Percentiles rank a stretch among this genome's conserved stretches.
Conservation (phyloP, 148 eudicot species). For the Dianthus caryophyllus region DNA sequence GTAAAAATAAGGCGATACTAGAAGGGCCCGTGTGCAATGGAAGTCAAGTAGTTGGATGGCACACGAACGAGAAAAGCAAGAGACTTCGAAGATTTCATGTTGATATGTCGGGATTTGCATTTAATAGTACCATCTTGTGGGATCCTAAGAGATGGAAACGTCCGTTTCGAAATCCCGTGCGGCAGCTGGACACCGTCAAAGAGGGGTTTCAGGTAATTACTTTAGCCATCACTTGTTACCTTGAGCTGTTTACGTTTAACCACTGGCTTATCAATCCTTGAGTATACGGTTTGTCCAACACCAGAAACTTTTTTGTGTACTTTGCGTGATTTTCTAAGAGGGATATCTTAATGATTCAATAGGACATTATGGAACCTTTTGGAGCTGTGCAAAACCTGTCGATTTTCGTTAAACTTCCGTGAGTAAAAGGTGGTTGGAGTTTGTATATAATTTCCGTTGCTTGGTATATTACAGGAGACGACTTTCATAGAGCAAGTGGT, state of each 20-base stretch:
- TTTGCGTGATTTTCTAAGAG: too few species aligned
- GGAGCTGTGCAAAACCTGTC: not conserved
- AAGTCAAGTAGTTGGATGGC: conserved; percentile 85
- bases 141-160: conserved; percentile 88
- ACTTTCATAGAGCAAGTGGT: conserved; percentile 89
- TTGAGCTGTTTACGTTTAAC: not conserved
- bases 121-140: conserved; percentile 96
- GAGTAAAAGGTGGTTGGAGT: not conserved
- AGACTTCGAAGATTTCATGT: conserved; percentile 91
- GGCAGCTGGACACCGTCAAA: conserved; percentile 83
- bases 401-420: not conserved
- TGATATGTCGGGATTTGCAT: conserved; percentile 98
- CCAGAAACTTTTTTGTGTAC: too few species aligned
- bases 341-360: not conserved
- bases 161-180: conserved; percentile 52
- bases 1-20: conserved; percentile 74
- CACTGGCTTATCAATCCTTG: not conserved
- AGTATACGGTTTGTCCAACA: too few species aligned
- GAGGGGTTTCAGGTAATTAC: conserved; percentile 86
- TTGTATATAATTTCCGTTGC: conserved; percentile 5
- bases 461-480: conserved; percentile 58
- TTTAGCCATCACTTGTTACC: not conserved
- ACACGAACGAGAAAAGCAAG: conserved; percentile 98
- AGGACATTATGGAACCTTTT: conserved; percentile 5
- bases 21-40: conserved; percentile 95